These are phyloP conservation scores for Cercospora beticola DNA, from an alignment of 2,329 filamentous ascomycete genomes.

Conservation along the genomic window DNA sequence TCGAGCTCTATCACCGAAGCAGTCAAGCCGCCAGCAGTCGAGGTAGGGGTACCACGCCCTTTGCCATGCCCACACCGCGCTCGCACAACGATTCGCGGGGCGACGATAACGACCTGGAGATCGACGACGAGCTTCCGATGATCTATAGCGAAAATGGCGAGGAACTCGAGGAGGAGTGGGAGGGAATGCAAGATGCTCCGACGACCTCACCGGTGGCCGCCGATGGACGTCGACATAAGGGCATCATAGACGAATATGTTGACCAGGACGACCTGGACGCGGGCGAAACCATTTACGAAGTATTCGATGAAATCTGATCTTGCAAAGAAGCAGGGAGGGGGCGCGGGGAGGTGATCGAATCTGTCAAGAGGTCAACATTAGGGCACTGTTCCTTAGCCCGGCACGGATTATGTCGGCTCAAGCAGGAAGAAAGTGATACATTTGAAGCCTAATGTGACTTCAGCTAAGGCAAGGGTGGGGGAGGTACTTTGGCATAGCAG, in stretches of 20 bases:
- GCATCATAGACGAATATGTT: conserved; percentile 24
- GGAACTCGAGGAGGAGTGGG: conserved; percentile 32
- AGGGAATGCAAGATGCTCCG: conserved; percentile 40
- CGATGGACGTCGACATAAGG: conserved; percentile 19
- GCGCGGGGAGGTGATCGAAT: neutral
- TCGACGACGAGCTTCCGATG: conserved; percentile 16
- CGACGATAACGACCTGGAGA: conserved; percentile 35
- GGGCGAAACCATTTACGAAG: conserved; percentile 25
- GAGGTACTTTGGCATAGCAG: neutral
- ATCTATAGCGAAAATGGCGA: conserved; percentile 19
- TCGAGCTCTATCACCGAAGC: conserved; percentile 28
- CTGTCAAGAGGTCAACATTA: neutral
- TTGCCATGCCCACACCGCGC: conserved; percentile 73
- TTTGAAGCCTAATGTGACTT: conserved; percentile 8
- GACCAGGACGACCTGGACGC: conserved; percentile 23
- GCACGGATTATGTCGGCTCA: conserved; percentile 2
- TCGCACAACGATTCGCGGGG: conserved; percentile 49
- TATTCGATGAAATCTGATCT: conserved; percentile 27
- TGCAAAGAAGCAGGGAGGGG: neutral
- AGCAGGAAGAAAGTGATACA: neutral
- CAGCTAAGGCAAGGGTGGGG: conserved; percentile 2
- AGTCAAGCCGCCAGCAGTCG: conserved; percentile 43
- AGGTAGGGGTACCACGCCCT: conserved; percentile 54
- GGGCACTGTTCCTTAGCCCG: neutral
- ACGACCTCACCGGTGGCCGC: conserved; percentile 10